These are phyloP conservation scores for Aspergillus pseudotamarii DNA, from an alignment of 2,329 filamentous ascomycete genomes.

Conservation along the genomic window DNA sequence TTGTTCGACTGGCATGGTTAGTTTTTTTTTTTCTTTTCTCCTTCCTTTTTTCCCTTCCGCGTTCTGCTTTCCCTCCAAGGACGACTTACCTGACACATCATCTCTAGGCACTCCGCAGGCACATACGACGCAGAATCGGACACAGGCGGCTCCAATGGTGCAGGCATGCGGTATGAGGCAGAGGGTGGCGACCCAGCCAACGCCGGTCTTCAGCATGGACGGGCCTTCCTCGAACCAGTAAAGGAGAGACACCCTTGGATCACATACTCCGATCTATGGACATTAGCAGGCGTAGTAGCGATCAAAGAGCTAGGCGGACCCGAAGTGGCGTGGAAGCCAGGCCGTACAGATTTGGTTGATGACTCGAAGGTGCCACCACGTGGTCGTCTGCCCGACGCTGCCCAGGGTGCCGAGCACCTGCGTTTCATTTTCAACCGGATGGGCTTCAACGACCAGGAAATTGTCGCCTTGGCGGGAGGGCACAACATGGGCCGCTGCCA, in stretches of 20 bases:
- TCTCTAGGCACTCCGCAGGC: slow-evolving; percentile 61
- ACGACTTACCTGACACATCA: slow-evolving; percentile 9
- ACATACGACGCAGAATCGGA: slow-evolving; percentile 63
- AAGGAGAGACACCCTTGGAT: slow-evolving; percentile 64
- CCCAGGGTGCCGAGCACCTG: slow-evolving; percentile 58
- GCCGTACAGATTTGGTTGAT: slow-evolving; percentile 65
- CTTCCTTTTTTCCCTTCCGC: not conserved
- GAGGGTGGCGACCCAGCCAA: slow-evolving; percentile 68
- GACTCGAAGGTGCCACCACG: slow-evolving; percentile 62
- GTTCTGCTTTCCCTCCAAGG: not conserved
- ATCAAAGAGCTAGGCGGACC: slow-evolving; percentile 65
- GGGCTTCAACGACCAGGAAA: slow-evolving; percentile 64
- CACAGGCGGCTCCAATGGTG: slow-evolving; percentile 66
- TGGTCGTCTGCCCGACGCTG: slow-evolving; percentile 59
- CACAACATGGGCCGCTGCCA: slow-evolving; percentile 62
- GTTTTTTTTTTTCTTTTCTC: slow-evolving; percentile 19
- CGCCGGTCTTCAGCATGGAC: slow-evolving; percentile 65
- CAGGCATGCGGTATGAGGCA: slow-evolving; percentile 66
- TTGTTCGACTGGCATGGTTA: slow-evolving; percentile 66
- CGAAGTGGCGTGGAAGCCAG: slow-evolving; percentile 58
- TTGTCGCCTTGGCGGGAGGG: slow-evolving; percentile 59
- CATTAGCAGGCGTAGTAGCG: slow-evolving; percentile 61
- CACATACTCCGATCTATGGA: slow-evolving; percentile 69
- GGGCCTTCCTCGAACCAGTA: slow-evolving; percentile 65
- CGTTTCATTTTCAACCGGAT: slow-evolving; percentile 61